Conservation (phyloP, 2,329 filamentous ascomycete species). For the Penicillium sp. region DNA sequence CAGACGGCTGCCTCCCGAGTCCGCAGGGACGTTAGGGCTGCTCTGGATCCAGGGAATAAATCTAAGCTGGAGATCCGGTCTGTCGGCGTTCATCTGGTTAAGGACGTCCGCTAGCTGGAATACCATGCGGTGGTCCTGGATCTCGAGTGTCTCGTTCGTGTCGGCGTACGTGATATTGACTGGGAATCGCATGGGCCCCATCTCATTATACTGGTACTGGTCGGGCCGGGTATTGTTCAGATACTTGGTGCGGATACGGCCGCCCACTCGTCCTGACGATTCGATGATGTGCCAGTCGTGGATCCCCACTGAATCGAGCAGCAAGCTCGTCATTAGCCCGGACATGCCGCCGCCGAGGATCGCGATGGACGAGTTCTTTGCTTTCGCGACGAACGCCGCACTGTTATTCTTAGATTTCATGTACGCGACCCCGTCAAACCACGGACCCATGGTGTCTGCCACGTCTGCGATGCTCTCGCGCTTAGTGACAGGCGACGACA, state of each 20-base stretch:
- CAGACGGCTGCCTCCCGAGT: conserved; percentile 53
- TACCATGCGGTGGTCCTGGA: conserved; percentile 50
- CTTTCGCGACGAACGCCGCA: conserved; percentile 30
- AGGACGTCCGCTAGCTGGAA: conserved; percentile 49
- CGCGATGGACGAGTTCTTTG: conserved; percentile 36
- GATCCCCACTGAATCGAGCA: conserved; percentile 51
- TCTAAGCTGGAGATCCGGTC: conserved; percentile 42
- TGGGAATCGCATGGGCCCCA: conserved; percentile 53
- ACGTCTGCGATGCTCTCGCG: conserved; percentile 37
- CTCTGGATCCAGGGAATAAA: conserved; percentile 50
- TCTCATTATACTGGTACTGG: conserved; percentile 45
- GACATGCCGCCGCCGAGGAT: conserved; percentile 47
- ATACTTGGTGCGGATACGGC: conserved; percentile 50
- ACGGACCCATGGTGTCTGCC: conserved; percentile 43
- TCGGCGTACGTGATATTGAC: conserved; percentile 45
- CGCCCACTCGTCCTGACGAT: conserved; percentile 47
- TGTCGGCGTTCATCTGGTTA: conserved; percentile 44
- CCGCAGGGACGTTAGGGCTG: conserved; percentile 57
- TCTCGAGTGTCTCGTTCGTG: conserved; percentile 47
- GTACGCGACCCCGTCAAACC: conserved; percentile 47
- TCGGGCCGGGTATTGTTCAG: conserved; percentile 44
- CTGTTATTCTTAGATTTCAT: conserved; percentile 36
- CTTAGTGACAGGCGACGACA: conserved; percentile 19
- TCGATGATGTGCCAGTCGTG: conserved; percentile 53
- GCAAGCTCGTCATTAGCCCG: conserved; percentile 43